Conservation (phyloP, 2,329 filamentous ascomycete species). For the Cladosporium sp. region DNA sequence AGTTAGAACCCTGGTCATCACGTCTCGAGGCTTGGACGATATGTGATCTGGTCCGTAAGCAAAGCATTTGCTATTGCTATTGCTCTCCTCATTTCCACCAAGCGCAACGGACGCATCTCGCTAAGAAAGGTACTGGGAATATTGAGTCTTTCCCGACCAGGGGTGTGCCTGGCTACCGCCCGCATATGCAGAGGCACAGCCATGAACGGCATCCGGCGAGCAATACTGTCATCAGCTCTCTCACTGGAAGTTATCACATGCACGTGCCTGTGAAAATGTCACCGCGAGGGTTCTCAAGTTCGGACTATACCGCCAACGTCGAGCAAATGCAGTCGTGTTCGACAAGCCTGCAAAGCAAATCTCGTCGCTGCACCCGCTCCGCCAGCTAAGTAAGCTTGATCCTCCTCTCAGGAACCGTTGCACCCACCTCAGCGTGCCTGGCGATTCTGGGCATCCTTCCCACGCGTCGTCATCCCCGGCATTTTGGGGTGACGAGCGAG, state of each 20-base stretch:
- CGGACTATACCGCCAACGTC: no score
- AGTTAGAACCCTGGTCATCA: no score
- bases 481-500: not conserved
- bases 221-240: not conserved
- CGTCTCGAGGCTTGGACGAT: not conserved
- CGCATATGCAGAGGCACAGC: not conserved
- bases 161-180: slow-evolving; percentile 1
- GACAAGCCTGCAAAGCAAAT: slow-evolving; percentile 9
- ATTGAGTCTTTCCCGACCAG: not conserved
- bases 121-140: not conserved
- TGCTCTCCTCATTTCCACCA: slow-evolving; percentile 6
- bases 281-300: not conserved
- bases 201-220: not conserved
- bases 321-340: not conserved
- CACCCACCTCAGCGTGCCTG: not conserved
- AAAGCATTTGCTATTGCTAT: not conserved
- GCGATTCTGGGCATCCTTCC: not conserved
- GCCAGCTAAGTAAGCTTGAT: not conserved
- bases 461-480: not conserved
- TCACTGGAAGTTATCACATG: not conserved
- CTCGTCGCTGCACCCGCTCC: not conserved
- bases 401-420: not conserved
- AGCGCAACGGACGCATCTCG: not conserved
- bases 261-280: not conserved
- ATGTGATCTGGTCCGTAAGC: not conserved